These are phyloP conservation scores for Clarireedia hainanense DNA, from an alignment of 2,329 filamentous ascomycete species.

Conservation along the genomic window DNA sequence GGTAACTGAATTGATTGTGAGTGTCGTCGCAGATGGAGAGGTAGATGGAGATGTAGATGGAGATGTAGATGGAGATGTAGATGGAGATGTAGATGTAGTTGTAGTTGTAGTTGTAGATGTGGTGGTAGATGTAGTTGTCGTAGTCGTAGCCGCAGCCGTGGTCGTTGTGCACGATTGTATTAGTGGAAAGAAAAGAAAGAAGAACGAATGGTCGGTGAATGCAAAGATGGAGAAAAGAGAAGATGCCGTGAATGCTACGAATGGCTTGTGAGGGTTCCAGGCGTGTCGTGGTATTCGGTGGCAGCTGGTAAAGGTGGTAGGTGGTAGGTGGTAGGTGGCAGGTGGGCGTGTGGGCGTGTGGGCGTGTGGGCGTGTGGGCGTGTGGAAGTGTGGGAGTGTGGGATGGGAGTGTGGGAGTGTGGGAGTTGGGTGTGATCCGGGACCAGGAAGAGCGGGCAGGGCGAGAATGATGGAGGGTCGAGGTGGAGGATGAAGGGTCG, in stretches of 20 bases:
- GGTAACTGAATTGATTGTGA: too few relatives aligned
- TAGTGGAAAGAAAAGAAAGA: not conserved
- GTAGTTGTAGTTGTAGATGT: not conserved
- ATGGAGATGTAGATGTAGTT: too few relatives aligned
- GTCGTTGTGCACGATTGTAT: not conserved
- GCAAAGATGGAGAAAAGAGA: not conserved
- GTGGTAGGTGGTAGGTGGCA: not conserved
- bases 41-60: not conserved
- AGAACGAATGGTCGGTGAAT: not conserved
- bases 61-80: not conserved
- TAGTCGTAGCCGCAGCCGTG: not conserved
- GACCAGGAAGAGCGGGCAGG: too few relatives aligned
- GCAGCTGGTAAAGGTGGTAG: not conserved
- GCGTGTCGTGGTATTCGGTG: too few relatives aligned
- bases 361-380: too few relatives aligned
- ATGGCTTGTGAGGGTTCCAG: too few relatives aligned
- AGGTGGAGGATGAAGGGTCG: too few relatives aligned
- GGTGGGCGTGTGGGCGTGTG: not conserved
- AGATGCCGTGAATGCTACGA: too few relatives aligned
- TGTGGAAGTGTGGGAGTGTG: too few relatives aligned
- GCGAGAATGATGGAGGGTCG: too few relatives aligned
- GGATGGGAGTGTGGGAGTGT: too few relatives aligned
- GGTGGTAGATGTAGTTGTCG: not conserved
- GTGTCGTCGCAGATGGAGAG: not conserved
- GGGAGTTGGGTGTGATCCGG: too few relatives aligned